Conservation (phyloP, 2,329 filamentous ascomycete genomes). For the Sporothrix inflata region DNA sequence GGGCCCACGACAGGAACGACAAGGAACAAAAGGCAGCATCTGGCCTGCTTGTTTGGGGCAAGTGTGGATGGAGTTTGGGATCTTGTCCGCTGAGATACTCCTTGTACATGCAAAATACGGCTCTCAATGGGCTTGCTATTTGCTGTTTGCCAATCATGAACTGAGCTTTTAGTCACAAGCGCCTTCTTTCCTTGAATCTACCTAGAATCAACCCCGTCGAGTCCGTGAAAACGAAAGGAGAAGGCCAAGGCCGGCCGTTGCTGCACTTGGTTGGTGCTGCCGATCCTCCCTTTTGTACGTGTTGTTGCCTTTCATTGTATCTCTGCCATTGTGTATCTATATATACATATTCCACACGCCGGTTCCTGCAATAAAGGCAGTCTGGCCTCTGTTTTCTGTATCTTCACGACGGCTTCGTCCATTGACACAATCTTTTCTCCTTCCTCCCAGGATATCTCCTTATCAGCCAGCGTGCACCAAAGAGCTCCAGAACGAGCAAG, state of each 20-base stretch:
- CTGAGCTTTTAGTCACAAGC: constrained; percentile 21
- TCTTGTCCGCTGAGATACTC: background rate
- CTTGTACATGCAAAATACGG: background rate
- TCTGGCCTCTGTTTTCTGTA: background rate
- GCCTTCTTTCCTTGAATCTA: background rate
- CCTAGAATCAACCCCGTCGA: background rate
- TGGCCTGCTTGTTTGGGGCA: constrained; percentile 28
- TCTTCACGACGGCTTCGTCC: background rate
- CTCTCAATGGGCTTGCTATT: background rate
- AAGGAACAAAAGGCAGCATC: background rate
- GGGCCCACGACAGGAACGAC: background rate
- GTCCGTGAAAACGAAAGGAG: background rate
- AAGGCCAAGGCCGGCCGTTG: background rate
- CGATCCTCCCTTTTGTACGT: background rate
- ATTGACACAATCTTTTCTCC: background rate
- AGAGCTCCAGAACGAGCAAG: constrained; percentile 1
- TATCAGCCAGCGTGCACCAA: background rate
- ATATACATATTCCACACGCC: background rate
- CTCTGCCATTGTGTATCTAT: background rate
- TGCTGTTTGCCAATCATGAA: constrained; percentile 9
- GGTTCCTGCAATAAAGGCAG: background rate
- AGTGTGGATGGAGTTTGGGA: constrained; percentile 9
- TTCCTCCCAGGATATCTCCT: background rate
- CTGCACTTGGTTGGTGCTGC: background rate
- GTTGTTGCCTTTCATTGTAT: background rate